Evolutionary conservation across 371 early-diverging fungal species (phyloP).

Genomic region (Neoconidiobolus thromboides): DNA sequence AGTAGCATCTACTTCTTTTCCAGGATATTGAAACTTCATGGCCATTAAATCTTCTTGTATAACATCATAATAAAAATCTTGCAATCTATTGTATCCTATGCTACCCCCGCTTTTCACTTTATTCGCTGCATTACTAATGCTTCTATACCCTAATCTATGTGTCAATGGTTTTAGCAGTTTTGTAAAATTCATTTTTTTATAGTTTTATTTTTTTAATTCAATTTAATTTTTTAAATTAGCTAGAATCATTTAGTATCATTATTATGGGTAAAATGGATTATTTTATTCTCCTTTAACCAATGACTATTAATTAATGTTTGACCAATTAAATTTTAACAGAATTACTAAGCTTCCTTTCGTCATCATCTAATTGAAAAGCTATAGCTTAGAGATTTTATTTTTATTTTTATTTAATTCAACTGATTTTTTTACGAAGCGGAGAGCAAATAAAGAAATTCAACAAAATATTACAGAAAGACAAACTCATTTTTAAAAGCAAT

Average conservation of each 20-base stretch:
- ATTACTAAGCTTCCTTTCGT: neutral
- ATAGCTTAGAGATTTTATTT: too few relatives aligned
- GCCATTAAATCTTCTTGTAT: conserved; percentile 2
- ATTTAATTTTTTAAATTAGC: neutral
- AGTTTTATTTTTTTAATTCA: neutral
- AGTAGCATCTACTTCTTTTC: neutral
- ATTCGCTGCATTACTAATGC: neutral
- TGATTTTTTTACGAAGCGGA: too few relatives aligned
- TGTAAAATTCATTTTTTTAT: neutral
- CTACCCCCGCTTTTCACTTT: neutral
- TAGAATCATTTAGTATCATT: neutral
- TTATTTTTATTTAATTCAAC: too few relatives aligned
- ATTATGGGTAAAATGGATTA: neutral
- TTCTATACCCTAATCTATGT: neutral
- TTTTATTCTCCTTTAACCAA: neutral
- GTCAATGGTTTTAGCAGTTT: neutral
- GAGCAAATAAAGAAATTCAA: too few relatives aligned
- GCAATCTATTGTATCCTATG: neutral
- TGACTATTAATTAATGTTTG: neutral
- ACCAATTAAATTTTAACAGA: neutral
- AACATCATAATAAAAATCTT: conserved; percentile 6
- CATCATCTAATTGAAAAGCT: too few relatives aligned
- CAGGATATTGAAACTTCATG: neutral
- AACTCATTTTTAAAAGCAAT: neutral
- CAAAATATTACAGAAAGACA: neutral